Evolutionary conservation across 1,284 basidiomycete species (phyloP).

Genomic region (Leucoagaricus sp.): DNA sequence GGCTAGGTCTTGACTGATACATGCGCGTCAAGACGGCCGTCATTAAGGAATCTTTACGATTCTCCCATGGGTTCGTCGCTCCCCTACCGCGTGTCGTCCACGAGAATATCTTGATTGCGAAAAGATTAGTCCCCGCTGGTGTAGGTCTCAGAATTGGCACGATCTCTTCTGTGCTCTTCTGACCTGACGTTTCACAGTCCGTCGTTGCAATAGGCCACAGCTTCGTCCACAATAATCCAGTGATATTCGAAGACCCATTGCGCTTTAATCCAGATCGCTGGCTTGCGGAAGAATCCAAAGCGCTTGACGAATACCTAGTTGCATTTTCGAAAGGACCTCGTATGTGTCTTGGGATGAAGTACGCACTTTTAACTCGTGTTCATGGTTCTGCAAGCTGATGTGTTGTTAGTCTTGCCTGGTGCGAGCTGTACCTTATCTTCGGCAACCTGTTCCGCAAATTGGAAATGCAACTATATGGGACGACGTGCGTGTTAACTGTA

Average conservation of each 20-base stretch:
- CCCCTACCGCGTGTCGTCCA: conserved; percentile 35
- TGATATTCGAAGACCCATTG: conserved; percentile 36
- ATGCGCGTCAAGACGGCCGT: conserved; percentile 27
- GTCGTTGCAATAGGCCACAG: conserved; percentile 36
- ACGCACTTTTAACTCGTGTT: conserved; percentile 3
- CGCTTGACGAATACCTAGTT: conserved; percentile 26
- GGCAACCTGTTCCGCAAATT: conserved; percentile 41
- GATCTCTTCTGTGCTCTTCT: background rate
- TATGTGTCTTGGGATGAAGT: conserved; percentile 42
- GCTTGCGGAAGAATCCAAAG: conserved; percentile 29
- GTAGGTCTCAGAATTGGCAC: conserved; percentile 19
- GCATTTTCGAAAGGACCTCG: conserved; percentile 31
- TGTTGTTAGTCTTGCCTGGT: conserved; percentile 39
- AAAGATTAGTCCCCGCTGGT: conserved; percentile 28
- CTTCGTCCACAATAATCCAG: conserved; percentile 31
- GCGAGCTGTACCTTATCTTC: conserved; percentile 42
- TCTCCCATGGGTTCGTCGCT: conserved; percentile 34
- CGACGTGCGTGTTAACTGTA: conserved; percentile 22
- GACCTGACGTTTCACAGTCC: conserved; percentile 23
- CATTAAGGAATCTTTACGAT: conserved; percentile 41
- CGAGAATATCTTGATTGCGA: conserved; percentile 27
- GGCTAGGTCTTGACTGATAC: no score
- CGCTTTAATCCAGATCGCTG: conserved; percentile 42
- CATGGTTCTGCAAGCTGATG: background rate
- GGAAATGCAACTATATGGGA: conserved; percentile 32